These are phyloP conservation scores for Fomitopsis pulvina DNA, from an alignment of 768 basidiomycete genomes.

Conservation along the genomic window DNA sequence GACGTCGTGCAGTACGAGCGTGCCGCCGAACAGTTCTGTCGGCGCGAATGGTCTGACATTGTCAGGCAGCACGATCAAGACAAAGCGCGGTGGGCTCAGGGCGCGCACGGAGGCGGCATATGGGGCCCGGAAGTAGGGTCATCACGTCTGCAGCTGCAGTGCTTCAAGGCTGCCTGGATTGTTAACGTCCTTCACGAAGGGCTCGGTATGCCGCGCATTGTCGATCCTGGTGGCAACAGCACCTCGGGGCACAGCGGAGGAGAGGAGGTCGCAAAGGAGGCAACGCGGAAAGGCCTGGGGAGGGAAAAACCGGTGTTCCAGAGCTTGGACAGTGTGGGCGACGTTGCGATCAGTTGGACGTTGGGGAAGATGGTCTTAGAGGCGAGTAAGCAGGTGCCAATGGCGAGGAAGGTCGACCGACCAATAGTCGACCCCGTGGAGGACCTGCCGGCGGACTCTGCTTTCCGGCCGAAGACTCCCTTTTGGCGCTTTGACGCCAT, in stretches of 20 bases:
- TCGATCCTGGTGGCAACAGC: constrained; percentile 77
- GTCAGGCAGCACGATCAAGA: constrained; percentile 55
- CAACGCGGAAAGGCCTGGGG: constrained; percentile 77
- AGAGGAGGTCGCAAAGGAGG: constrained; percentile 60
- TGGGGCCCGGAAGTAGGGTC: constrained; percentile 77
- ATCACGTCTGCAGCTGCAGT: constrained; percentile 90
- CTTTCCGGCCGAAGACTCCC: constrained; percentile 60
- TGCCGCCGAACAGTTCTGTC: constrained; percentile 83
- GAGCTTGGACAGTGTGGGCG: constrained; percentile 84
- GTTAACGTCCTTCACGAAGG: constrained; percentile 95
- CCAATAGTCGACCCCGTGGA: constrained; percentile 74
- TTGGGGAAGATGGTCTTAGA: constrained; percentile 98
- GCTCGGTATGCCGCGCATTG: constrained; percentile 87
- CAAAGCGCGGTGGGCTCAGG: constrained; percentile 33
- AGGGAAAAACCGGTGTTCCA: constrained; percentile 68
- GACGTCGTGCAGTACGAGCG: constrained; percentile 96
- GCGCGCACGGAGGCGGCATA: constrained; percentile 57
- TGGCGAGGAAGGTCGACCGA: constrained; percentile 35
- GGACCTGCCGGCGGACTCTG: constrained; percentile 49
- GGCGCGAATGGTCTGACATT: constrained; percentile 72
- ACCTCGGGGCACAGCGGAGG: constrained; percentile 50
- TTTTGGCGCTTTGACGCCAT: constrained; percentile 52
- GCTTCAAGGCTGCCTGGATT: constrained; percentile 99
- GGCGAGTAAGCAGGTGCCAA: constrained; percentile 80
- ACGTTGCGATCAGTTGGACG: constrained; percentile 96